Conservation (phyloP, 306 rosid species). For the Begonia masoniana region DNA sequence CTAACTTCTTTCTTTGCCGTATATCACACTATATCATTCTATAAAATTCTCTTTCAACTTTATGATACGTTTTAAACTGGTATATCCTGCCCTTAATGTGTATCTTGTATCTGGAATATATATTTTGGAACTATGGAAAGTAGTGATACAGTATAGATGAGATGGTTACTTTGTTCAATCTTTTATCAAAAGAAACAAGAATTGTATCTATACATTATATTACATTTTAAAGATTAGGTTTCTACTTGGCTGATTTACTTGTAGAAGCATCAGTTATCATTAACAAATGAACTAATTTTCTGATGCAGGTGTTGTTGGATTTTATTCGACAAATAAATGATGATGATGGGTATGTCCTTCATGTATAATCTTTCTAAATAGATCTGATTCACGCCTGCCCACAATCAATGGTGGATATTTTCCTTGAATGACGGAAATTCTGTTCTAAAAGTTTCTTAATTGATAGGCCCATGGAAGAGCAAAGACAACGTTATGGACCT, state of each 20-base stretch:
- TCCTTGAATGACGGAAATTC: constrained; percentile 3
- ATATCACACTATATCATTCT: too few species aligned
- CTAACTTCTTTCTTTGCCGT: too few species aligned
- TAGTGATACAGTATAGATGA: too few species aligned
- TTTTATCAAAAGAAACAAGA: too few species aligned
- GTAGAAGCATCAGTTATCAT: not conserved
- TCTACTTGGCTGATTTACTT: too few species aligned
- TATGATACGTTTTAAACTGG: too few species aligned
- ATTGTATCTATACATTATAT: too few species aligned
- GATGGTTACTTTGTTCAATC: too few species aligned
- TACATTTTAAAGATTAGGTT: not conserved
- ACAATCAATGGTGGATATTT: constrained; percentile 1
- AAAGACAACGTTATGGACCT: constrained; percentile 91
- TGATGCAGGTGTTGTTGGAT: constrained; percentile 81
- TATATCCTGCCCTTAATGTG: too few species aligned
- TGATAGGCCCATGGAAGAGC: constrained; percentile 97
- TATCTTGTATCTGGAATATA: too few species aligned
- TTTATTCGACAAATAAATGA: constrained; percentile 73
- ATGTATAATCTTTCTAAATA: constrained; percentile 5
- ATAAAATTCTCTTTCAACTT: too few species aligned
- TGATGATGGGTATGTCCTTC: constrained; percentile 65
- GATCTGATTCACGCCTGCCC: not conserved
- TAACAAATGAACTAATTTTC: constrained; percentile 8
- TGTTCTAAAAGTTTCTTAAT: constrained; percentile 10
- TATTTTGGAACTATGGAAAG: too few species aligned